Conservation (phyloP, 495 filamentous ascomycete genomes). For the Penicillium manginii region DNA sequence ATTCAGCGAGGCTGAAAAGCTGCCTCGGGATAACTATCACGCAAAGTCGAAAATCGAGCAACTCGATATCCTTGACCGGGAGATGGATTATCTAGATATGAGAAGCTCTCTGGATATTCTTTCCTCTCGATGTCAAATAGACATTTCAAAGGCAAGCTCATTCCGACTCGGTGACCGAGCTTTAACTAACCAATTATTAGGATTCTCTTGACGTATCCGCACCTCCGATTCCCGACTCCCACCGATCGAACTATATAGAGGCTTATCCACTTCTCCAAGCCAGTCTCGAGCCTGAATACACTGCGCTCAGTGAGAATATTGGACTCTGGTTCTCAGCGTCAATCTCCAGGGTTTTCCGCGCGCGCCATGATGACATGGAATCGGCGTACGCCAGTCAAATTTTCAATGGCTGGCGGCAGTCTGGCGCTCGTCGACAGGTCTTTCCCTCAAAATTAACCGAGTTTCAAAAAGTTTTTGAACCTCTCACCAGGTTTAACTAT, state of each 20-base stretch:
- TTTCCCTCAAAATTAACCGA: conserved; percentile 18
- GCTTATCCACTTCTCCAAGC: conserved; percentile 65
- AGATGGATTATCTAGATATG: conserved; percentile 38
- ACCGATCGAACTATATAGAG: conserved; percentile 65
- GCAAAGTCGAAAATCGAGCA: conserved; percentile 27
- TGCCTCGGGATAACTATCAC: conserved; percentile 12
- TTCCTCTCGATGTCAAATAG: conserved; percentile 32
- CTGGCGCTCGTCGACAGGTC: conserved; percentile 16
- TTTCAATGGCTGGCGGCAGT: conserved; percentile 23
- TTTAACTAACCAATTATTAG: conserved; percentile 36
- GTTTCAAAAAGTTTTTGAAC: conserved; percentile 39
- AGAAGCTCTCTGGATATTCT: conserved; percentile 46
- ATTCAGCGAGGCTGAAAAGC: conserved; percentile 6
- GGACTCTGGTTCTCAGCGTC: conserved; percentile 41
- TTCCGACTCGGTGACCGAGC: background rate
- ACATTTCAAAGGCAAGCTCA: conserved; percentile 34
- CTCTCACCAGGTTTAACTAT: conserved; percentile 39
- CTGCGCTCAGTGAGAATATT: conserved; percentile 37
- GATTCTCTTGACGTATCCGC: conserved; percentile 63
- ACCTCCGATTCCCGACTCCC: conserved; percentile 61
- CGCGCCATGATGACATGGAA: conserved; percentile 31
- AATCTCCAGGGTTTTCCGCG: conserved; percentile 35
- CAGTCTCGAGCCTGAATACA: conserved; percentile 42
- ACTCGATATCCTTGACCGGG: conserved; percentile 32
- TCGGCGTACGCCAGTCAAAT: conserved; percentile 30